These are phyloP conservation scores for Trypanosoma brucei DNA, from an alignment of 208 protist genomes.

Conservation along the genomic window DNA sequence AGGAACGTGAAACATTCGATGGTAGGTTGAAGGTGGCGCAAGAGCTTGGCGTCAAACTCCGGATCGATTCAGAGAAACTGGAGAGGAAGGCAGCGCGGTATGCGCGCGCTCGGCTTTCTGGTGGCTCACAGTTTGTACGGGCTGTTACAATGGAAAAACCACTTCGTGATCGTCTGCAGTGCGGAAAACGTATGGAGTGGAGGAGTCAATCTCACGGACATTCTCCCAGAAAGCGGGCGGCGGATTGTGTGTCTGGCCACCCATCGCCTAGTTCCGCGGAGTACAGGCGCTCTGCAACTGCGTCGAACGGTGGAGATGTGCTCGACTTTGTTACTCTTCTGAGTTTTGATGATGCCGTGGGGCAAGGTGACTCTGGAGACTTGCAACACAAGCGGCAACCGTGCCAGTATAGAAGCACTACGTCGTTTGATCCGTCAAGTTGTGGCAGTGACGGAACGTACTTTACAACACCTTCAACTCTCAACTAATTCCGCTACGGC, in stretches of 20 bases:
- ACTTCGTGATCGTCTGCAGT: background rate
- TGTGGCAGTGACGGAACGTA: constrained; percentile 12
- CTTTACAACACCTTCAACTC: constrained; percentile 36
- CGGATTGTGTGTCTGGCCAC: too few species aligned
- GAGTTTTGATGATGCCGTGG: constrained; percentile 5
- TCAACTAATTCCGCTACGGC: constrained; percentile 11
- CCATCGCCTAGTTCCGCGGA: too few species aligned
- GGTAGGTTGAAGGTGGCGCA: constrained; percentile 8
- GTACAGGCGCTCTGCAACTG: too few species aligned
- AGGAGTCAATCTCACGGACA: too few species aligned
- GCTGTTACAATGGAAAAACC: constrained; percentile 7
- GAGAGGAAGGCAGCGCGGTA: constrained; percentile 2
- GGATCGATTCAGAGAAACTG: constrained; percentile 6
- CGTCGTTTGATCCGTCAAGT: constrained; percentile 2
- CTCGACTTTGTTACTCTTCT: constrained; percentile 13
- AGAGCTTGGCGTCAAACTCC: constrained; percentile 10
- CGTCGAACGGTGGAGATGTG: background rate
- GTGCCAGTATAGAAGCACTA: background rate
- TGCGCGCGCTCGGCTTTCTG: background rate
- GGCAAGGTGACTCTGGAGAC: too few species aligned
- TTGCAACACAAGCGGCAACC: too few species aligned
- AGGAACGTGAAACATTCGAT: constrained; percentile 10
- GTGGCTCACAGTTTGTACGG: background rate
- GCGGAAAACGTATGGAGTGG: background rate
- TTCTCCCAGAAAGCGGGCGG: too few species aligned